Evolutionary conservation across 768 basidiomycete species (phyloP), one percentile per base, ranked within the genome.

Genomic region (Lyophyllum semitale): DNA sequence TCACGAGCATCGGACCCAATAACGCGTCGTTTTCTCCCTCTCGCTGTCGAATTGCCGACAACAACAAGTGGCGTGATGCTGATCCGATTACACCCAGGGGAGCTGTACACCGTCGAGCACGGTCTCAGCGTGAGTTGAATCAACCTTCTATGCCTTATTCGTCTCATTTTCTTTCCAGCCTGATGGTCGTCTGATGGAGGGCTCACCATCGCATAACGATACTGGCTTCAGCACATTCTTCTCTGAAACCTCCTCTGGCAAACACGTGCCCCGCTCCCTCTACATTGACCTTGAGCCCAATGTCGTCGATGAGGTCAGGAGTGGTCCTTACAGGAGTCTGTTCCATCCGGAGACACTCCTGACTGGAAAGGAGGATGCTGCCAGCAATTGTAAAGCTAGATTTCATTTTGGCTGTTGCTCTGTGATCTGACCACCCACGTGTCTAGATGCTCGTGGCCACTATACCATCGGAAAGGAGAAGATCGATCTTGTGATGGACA

Each of bases 381-480:
- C 96, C 61, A 99, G 97, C 82, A 99, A 99, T 74, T 99, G 95
- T 95, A 70, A 71, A 85, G 72, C n/a, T 22, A 13, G 8, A 42
- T 57, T 32, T 51, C 59, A 48, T 58, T 61, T 60, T 59, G 60
- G 54, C 46, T 30, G 53, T 52, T 52, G 41, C 38, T 26, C 43
- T 44, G 25, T 35, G 15, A 43, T 53, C 33, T 54, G 47, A 49
- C 44, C 37, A 32, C 38, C 50, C 51, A 32, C 59, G 26, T 32
- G 40, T 45, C 33, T 54, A 96, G 95, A 97, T 73, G 95, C 95
- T 58, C 95, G 95, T 72, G 95, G 95, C 60, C 95, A 98, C 74
- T 97, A 97, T 79, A 98, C 96, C 58, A 87, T 99, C 68, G 96
- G 96, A 63, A 99, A 98, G 77, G 96, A 98, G 74, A 85, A 95